Base-by-base conservation (phyloP, 768 basidiomycete species). In the Hypsizygus marmoreus region DNA sequence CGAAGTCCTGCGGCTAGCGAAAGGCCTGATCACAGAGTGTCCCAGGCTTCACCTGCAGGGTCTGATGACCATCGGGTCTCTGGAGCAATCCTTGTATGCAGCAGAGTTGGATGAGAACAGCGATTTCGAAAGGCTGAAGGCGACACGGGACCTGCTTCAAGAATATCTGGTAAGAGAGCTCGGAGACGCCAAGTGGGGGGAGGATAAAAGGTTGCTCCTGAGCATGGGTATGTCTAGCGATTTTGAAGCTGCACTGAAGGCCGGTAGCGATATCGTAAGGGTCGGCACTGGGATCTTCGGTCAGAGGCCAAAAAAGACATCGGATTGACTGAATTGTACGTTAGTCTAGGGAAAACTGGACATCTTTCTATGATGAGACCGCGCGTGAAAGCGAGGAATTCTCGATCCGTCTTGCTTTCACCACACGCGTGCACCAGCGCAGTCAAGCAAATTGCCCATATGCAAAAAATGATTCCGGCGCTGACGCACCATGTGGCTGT, bases 171-270 rank as follows among this genome's bases (percentile, higher is more conserved):
- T 45, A 16, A 38, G 54, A 3, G 61, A 68, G 22, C 50, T 65
- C 4, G 50, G 56, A 0, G 55, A 48, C 11, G 55, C 55, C 51
- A 57, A 43, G 23, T 80, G 80, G 79, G 86, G 84, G 10, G 65
- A 72, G 19, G 73, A 73, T 2, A 80, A 81, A 11, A 64, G 61
- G 49, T 61, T 92, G 41, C 20, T 85, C 56, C 59, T 92, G 62
- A 92, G 90, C 47, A 97, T 97, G 94, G 95, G 95, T 6, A 97
- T 97, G 95, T 95, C 92, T 40, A 86, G 84, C 51, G 95, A 98
- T 59, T 98, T 93, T 58, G 90, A 87, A 62, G 80, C 84, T 22
- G 97, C 95, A 4, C 66, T 97, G 38, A 77, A 73, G 62, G 81
- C 83, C 10, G 95, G 94, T 1, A 88, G 91, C 56, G 84, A 91